These are phyloP conservation scores for Angophora floribunda DNA, from an alignment of 345 rosid species.

Conservation along the genomic window DNA sequence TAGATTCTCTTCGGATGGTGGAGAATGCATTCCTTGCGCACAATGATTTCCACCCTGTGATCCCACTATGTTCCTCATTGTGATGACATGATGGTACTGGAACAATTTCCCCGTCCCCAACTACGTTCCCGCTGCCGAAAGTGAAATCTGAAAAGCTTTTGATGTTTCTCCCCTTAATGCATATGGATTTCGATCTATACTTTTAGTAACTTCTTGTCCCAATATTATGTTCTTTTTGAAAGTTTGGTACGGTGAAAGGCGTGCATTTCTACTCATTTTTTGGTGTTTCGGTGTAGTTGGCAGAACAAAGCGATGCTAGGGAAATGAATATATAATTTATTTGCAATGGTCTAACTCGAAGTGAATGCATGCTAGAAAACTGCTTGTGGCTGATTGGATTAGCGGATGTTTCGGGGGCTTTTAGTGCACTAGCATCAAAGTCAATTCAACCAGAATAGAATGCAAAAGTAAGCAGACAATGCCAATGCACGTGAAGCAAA, in stretches of 20 bases:
- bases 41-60: slow-evolving; percentile 8
- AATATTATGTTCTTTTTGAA: too few relatives aligned
- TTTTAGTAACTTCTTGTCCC: not conserved
- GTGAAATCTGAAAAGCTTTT: not conserved
- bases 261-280: not conserved
- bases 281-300: not conserved
- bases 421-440: not conserved
- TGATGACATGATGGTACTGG: not conserved
- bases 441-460: not conserved
- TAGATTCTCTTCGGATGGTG: slow-evolving; percentile 10
- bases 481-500: not conserved
- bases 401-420: not conserved
- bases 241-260: not conserved
- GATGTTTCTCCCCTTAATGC: not conserved
- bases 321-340: not conserved
- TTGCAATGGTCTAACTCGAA: not conserved
- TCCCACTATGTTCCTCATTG: not conserved
- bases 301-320: not conserved
- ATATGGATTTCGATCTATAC: not conserved
- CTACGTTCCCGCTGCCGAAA: not conserved
- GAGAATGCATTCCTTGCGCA: slow-evolving; percentile 6
- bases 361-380: not conserved
- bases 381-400: not conserved
- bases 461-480: not conserved
- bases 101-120: not conserved